Percentiles rank a stretch among this genome's conserved stretches.
These are phyloP conservation scores for Penicillium paxilli DNA, from an alignment of 495 filamentous ascomycete species.

Conservation along the genomic window DNA sequence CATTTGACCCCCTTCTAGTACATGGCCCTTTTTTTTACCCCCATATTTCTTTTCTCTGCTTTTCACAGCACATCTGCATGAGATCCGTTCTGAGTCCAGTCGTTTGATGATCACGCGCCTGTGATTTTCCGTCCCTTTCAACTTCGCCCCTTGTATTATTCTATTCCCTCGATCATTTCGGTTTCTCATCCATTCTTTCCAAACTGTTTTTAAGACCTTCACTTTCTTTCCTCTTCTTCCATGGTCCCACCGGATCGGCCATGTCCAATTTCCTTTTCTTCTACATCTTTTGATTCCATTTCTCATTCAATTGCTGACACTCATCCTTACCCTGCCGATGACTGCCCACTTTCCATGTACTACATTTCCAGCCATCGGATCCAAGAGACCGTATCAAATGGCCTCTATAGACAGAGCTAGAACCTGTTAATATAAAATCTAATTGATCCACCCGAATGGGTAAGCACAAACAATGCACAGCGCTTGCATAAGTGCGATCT, in stretches of 20 bases:
- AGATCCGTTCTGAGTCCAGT: conserved; percentile 7
- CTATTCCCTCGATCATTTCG: conserved; percentile 13
- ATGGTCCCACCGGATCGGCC: background rate
- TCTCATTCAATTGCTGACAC: too few species aligned
- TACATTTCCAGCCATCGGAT: too few species aligned
- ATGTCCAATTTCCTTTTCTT: background rate
- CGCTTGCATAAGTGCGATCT: too few species aligned
- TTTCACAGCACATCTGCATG: conserved; percentile 1
- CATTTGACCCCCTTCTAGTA: conserved; percentile 15
- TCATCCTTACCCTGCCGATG: too few species aligned
- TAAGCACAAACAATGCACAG: too few species aligned
- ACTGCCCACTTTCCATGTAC: too few species aligned
- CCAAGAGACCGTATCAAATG: too few species aligned
- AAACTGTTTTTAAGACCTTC: background rate
- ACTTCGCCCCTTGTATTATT: conserved; percentile 20
- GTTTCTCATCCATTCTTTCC: conserved; percentile 1
- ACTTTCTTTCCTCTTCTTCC: background rate
- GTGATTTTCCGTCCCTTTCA: too few species aligned
- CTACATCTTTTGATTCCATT: background rate
- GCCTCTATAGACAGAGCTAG: too few species aligned
- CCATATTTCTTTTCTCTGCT: background rate
- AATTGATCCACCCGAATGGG: too few species aligned
- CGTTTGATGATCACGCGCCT: conserved; percentile 1
- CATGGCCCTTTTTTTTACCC: conserved; percentile 14
- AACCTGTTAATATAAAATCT: too few species aligned